Base-by-base conservation (phyloP, 345 rosid species). In the Mercurialis annua region DNA sequence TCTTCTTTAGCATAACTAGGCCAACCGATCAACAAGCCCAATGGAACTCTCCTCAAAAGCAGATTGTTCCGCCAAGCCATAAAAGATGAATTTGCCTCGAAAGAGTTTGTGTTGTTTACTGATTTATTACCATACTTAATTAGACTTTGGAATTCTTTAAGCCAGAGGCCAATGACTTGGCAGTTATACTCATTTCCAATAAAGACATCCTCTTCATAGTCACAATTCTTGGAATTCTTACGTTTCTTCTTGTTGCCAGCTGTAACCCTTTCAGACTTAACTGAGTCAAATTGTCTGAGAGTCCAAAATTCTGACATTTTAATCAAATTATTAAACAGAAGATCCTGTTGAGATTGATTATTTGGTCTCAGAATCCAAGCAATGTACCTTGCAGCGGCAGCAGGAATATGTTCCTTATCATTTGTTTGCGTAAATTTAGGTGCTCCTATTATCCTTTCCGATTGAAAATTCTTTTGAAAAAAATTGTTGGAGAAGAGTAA, bases 321-420 rank as follows among this genome's bases (percentile, higher is more conserved):
- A 60, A 67, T 80, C 67, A 92, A 81, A 76, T 65, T 72, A 68
- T 76, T 72, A 67, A 66, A 73, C 56, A 87, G 72, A 64, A 75
- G 67, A 73, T 71, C 83, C 74, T 81, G 90, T 52, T 78, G 62
- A 65, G 71, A 64, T 81, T 78, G 80, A 76, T 71, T 69, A 38
- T 34, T 58, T 1, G 96, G 96, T 43, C 77, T 80, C 70, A 89
- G 52, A 73, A 87, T 76, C 94, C 98, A 89, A 17, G 87, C 76
- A 57, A 92, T 81, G 78, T 87, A 92, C 71, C 81, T 84, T 59
- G 89, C 92, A 7, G 89, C 96, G 66, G 80, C 75, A 34, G 67
- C 15, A 68, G 75, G 67, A 48, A 72, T 56, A 33, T 68, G 65
- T 51, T 80, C 74, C 64, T 48, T 38, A 63, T 73, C 77, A 20